Base-by-base conservation (phyloP, 176 grass and related monocot genomes). In the Oryza australiensis region DNA sequence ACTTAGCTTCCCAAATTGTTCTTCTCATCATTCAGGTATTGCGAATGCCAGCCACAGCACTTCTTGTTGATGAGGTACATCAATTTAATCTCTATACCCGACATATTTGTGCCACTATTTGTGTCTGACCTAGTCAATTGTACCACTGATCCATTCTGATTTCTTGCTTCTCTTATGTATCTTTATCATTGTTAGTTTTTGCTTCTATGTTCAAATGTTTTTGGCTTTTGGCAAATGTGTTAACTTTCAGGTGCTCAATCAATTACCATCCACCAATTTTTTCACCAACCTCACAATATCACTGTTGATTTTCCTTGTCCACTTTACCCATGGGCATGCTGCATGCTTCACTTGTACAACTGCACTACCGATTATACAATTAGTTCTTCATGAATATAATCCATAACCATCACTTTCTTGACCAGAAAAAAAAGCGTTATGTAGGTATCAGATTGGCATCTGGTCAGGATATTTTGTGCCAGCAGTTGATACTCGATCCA, bases 381-480 rank as follows among this genome's bases (percentile, higher is more conserved):
- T 13, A 12, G 41, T 66, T 68, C 5, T 12, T 63, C 24, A 35
- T 89, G 14, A 13, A 30, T 85, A 7, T 42, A 40, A 40, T 40
- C 26, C 70, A 75, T 74, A 66, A 15, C 69, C 62, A 76, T 55
- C 57, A 66, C 64, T 71, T 28, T 64, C 1, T 84, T 84, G 63
- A 76, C 76, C 86, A 97, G 95, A 86, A 91, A 89, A 89, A 83
- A 65, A 85, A 89, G 53, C 33, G 67, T 57, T 98, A 78, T 72
- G 59, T 81, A 86, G 95, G 95, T 70, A 77, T 88, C 72, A 93
- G 88, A 85, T 89, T 98, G 79, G 90, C 84, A 88, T 94, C 95
- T 88, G 87, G 92, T 81, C 92, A 98, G 82, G 95, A 93, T 81
- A 91, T 98, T 84, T 74, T 89, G 73, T 91, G 95, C 84, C 78